Evolutionary conservation across 306 rosid genomes (phyloP).

Genomic region (Castanopsis chinensis): DNA sequence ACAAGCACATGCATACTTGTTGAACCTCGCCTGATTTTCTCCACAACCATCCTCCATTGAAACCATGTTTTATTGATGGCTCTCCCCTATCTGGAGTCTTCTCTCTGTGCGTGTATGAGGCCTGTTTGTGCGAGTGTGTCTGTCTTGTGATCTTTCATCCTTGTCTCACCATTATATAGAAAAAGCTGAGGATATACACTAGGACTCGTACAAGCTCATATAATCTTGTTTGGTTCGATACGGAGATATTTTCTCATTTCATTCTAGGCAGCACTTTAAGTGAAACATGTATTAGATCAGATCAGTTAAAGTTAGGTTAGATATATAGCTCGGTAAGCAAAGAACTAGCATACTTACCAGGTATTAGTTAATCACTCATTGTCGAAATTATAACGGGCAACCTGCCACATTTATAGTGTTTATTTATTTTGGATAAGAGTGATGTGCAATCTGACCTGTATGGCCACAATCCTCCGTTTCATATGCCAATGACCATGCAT

Average conservation of each 20-base stretch:
- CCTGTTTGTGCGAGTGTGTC: not conserved
- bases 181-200: not conserved
- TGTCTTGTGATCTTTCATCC: not conserved
- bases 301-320: not conserved
- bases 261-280: not conserved
- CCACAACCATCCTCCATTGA: conserved; percentile 16
- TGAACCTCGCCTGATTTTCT: conserved; percentile 24
- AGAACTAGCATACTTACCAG: not conserved
- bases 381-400: not conserved
- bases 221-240: not conserved
- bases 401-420: not conserved
- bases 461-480: not conserved
- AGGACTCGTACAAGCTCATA: not conserved
- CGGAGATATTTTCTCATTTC: not conserved
- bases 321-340: not conserved
- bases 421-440: not conserved
- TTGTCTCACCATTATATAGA: not conserved
- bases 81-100: not conserved
- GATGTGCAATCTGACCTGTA: conserved; percentile 6
- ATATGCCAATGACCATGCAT: not conserved
- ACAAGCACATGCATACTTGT: conserved; percentile 57
- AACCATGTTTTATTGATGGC: not conserved
- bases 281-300: not conserved
- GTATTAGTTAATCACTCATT: not conserved
- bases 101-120: not conserved